These are phyloP conservation scores for Udeniomyces megalosporus DNA, from an alignment of 768 basidiomycete genomes.

Conservation along the genomic window DNA sequence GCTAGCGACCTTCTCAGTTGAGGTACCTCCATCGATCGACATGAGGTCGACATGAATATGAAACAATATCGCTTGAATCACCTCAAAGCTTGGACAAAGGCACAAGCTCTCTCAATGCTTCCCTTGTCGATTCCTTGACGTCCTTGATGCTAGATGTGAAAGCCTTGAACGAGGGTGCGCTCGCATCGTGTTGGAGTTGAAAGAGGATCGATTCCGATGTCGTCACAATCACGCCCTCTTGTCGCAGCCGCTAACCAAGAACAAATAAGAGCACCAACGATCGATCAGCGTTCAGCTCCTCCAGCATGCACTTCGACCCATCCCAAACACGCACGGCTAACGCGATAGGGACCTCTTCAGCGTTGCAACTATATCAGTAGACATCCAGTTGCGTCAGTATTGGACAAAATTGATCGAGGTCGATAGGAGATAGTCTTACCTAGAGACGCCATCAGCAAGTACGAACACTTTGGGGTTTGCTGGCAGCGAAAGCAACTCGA, in stretches of 20 bases:
- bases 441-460: constrained; percentile 55
- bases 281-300: background rate
- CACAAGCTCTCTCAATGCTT: background rate
- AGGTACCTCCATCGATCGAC: too few species aligned
- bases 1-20: too few species aligned
- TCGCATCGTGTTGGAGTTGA: constrained; percentile 52
- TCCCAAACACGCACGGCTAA: constrained; percentile 30
- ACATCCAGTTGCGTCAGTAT: too few species aligned
- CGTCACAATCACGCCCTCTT: constrained; percentile 50
- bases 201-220: constrained; percentile 71
- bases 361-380: constrained; percentile 48
- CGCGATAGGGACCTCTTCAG: constrained; percentile 61
- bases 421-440: too few species aligned
- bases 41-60: too few species aligned
- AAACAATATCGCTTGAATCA: too few species aligned
- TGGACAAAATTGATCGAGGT: too few species aligned
- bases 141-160: constrained; percentile 62
- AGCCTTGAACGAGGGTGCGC: constrained; percentile 48
- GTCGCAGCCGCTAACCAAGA: constrained; percentile 25
- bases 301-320: background rate
- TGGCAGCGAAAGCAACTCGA: constrained; percentile 39
- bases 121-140: constrained; percentile 45
- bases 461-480: constrained; percentile 41
- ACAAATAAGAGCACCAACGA: constrained; percentile 32
- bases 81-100: background rate